phyloP scores from a whole-genome alignment of 2,329 filamentous ascomycete species.

The Phialocephala subalpina region DNA sequence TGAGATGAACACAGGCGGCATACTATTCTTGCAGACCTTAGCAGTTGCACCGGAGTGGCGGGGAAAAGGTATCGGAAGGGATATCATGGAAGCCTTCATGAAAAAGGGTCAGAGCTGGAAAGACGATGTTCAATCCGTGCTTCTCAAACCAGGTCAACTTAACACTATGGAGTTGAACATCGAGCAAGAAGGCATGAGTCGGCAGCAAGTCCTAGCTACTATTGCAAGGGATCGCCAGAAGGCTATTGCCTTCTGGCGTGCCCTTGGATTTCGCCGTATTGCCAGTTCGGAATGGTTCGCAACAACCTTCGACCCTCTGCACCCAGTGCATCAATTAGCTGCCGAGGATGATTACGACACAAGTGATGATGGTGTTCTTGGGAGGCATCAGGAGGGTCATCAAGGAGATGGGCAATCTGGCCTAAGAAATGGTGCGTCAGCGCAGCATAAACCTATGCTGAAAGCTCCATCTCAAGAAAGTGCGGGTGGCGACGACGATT shows the following conservation, averaged over 20 bases:
- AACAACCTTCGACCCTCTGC: not conserved
- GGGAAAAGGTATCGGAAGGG: not conserved
- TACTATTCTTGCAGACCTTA: not conserved
- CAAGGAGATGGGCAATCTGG: not conserved
- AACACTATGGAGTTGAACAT: not conserved
- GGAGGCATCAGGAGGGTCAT: not conserved
- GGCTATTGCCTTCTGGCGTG: not conserved
- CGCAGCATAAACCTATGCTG: too few relatives aligned
- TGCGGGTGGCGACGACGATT: too few relatives aligned
- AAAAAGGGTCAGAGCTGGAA: constrained; percentile 1
- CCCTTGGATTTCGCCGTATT: not conserved
- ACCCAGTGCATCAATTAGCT: constrained; percentile 1
- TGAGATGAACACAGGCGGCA: constrained; percentile 4
- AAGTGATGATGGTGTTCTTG: not conserved
- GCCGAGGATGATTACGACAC: not conserved
- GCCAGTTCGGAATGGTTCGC: not conserved
- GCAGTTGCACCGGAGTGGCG: not conserved
- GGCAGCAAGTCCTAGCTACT: not conserved
- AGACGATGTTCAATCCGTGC: not conserved
- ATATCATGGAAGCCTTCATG: not conserved
- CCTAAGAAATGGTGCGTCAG: not conserved
- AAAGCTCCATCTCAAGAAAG: too few relatives aligned
- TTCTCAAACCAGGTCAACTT: not conserved
- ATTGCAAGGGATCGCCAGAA: not conserved
- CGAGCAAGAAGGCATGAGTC: not conserved